Percentiles rank a stretch among this genome's conserved stretches.
phyloP scores from a whole-genome alignment of 768 basidiomycete genomes.

The Lactarius evosmus region DNA sequence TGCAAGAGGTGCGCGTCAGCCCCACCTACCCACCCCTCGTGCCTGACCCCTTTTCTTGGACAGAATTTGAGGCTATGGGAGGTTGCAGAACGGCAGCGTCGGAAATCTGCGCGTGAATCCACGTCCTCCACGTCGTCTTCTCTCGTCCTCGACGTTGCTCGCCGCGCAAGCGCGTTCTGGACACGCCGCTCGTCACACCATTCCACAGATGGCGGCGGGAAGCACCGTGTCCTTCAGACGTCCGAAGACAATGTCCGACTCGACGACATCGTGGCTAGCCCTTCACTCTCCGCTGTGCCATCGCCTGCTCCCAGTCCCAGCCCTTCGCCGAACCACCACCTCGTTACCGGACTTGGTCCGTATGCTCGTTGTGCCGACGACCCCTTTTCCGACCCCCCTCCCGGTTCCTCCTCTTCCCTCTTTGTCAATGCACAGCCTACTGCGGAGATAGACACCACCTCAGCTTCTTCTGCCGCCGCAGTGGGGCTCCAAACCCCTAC shows the following conservation, averaged over 20 bases:
- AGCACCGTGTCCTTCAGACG: slow-evolving; percentile 46
- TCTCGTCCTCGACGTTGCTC: slow-evolving; percentile 55
- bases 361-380: slow-evolving; percentile 33
- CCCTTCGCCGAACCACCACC: slow-evolving; percentile 29
- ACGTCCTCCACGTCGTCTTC: slow-evolving; percentile 38
- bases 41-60: slow-evolving; percentile 14
- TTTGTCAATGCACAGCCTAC: slow-evolving; percentile 38
- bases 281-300: slow-evolving; percentile 39
- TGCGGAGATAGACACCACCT: slow-evolving; percentile 31
- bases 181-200: slow-evolving; percentile 39
- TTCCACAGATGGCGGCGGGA: slow-evolving; percentile 40
- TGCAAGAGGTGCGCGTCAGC: slow-evolving; percentile 59
- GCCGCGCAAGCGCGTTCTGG: slow-evolving; percentile 59
- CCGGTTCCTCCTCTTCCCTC: slow-evolving; percentile 50
- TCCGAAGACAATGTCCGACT: slow-evolving; percentile 54
- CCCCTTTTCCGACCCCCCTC: slow-evolving; percentile 51
- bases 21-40: neutral
- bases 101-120: slow-evolving; percentile 69
- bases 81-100: slow-evolving; percentile 66
- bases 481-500: slow-evolving; percentile 2
- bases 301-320: slow-evolving; percentile 34
- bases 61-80: slow-evolving; percentile 81
- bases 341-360: slow-evolving; percentile 10
- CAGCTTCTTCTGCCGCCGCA: slow-evolving; percentile 7
- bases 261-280: slow-evolving; percentile 44